A percentile compares a stretch with the other conserved stretches of the same genome.
Evolutionary conservation across 768 basidiomycete species (phyloP).

Genomic region (Macrolepiota albuminosa): DNA sequence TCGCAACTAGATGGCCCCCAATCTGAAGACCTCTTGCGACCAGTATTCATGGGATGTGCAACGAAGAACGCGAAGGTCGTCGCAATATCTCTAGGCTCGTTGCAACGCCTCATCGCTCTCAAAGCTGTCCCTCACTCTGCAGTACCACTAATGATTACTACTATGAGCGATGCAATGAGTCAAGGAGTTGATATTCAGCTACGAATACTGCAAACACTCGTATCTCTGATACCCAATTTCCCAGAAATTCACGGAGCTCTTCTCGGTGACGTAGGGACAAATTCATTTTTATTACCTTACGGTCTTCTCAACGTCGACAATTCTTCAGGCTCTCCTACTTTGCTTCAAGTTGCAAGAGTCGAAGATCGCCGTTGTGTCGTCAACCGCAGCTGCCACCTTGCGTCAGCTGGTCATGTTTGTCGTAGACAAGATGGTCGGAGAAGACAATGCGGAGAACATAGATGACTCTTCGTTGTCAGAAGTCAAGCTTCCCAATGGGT

Average conservation of each 20-base stretch:
- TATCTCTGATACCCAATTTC: slow-evolving; percentile 89
- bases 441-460: slow-evolving; percentile 48
- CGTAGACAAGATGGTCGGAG: slow-evolving; percentile 87
- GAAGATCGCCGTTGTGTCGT: slow-evolving; percentile 92
- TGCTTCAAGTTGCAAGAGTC: slow-evolving; percentile 97
- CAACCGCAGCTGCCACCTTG: slow-evolving; percentile 93
- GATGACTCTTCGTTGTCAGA: slow-evolving; percentile 30
- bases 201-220: slow-evolving; percentile 86
- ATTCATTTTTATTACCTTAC: not conserved
- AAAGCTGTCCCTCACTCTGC: slow-evolving; percentile 80
- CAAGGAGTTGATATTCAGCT: slow-evolving; percentile 98
- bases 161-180: slow-evolving; percentile 82
- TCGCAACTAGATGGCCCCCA: slow-evolving; percentile 60
- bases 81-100: slow-evolving; percentile 83
- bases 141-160: slow-evolving; percentile 75
- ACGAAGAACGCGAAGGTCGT: slow-evolving; percentile 94
- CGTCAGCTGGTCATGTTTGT: slow-evolving; percentile 97
- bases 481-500: slow-evolving; percentile 64
- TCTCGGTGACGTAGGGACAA: slow-evolving; percentile 65
- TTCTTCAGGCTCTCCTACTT: slow-evolving; percentile 71
- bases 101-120: slow-evolving; percentile 85
- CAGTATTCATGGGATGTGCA: slow-evolving; percentile 91
- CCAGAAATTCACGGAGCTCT: slow-evolving; percentile 73
- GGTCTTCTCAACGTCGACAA: not conserved
- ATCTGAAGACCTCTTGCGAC: slow-evolving; percentile 75